A percentile compares a stretch with the other conserved stretches of the same genome.
Conservation (phyloP, 257 asterid species). For the Solanum lycopersicoides region DNA sequence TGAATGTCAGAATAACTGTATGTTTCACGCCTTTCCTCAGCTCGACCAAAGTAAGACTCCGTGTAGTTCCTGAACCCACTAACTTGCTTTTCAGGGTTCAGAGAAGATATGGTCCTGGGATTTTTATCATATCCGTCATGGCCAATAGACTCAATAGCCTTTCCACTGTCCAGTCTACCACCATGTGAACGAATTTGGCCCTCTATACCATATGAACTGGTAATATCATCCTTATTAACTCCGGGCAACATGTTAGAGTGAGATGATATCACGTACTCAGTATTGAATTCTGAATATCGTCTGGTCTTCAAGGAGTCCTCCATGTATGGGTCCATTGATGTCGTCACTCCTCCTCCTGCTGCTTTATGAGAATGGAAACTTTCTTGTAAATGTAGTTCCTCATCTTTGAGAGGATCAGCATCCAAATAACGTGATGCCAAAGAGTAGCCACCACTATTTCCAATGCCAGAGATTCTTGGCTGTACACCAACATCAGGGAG, state of each 20-base stretch:
- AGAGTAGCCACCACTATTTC: constrained; percentile 8
- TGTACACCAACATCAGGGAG: constrained; percentile 9
- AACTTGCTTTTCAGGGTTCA: constrained; percentile 16
- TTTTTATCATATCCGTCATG: constrained; percentile 22
- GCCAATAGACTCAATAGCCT: constrained; percentile 15
- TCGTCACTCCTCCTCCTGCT: constrained; percentile 10
- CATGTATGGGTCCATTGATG: constrained; percentile 4
- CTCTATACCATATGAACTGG: constrained; percentile 11
- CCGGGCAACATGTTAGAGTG: constrained; percentile 15
- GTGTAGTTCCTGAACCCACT: constrained; percentile 27
- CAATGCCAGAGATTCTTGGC: constrained; percentile 8
- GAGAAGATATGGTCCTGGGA: constrained; percentile 18
- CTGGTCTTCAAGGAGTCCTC: constrained; percentile 9
- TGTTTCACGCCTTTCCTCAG: constrained; percentile 22
- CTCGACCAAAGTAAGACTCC: constrained; percentile 18
- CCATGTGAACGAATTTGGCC: constrained; percentile 15
- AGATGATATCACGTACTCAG: constrained; percentile 20
- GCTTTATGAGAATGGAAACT: constrained; percentile 16
- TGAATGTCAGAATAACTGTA: constrained; percentile 21
- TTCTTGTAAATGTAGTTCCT: constrained; percentile 11
- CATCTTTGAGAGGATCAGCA: constrained; percentile 19
- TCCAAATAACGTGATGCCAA: constrained; percentile 16
- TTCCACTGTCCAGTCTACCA: constrained; percentile 11
- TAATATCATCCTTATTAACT: constrained; percentile 13
- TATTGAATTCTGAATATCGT: constrained; percentile 15